Evolutionary conservation across 805 yeast genomes (phyloP).

Genomic region (Wickerhamomyces alni): DNA sequence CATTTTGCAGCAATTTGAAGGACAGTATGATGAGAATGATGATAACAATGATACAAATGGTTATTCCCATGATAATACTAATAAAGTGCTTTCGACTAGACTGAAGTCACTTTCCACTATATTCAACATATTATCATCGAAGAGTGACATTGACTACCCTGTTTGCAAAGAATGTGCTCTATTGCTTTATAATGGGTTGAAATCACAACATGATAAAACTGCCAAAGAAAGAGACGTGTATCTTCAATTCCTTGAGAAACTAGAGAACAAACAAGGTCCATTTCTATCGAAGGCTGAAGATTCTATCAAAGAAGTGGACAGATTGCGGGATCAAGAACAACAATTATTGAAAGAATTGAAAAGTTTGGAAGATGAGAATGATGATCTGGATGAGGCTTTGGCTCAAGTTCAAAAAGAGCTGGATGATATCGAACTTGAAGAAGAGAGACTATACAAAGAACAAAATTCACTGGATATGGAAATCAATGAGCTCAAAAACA

Average conservation of each 20-base stretch:
- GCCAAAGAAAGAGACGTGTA: conserved; percentile 77
- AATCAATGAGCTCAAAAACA: conserved; percentile 41
- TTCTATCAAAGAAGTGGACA: conserved; percentile 17
- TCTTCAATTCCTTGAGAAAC: conserved; percentile 60
- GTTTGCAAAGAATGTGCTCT: conserved; percentile 84
- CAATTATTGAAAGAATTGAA: conserved; percentile 42
- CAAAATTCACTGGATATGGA: conserved; percentile 56
- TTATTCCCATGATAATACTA: background rate
- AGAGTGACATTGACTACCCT: conserved; percentile 78
- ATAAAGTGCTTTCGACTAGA: conserved; percentile 39
- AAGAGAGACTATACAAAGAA: conserved; percentile 37
- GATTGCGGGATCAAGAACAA: conserved; percentile 32
- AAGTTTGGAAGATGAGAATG: conserved; percentile 35
- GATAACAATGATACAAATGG: conserved; percentile 16
- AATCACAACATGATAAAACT: conserved; percentile 62
- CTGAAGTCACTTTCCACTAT: conserved; percentile 53
- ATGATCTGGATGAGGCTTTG: conserved; percentile 17
- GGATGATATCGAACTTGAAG: conserved; percentile 37
- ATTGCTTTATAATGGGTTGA: conserved; percentile 55
- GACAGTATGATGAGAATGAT: conserved; percentile 21
- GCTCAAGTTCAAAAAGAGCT: conserved; percentile 41
- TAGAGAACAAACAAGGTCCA: conserved; percentile 51
- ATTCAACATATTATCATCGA: conserved; percentile 64
- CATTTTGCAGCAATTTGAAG: conserved; percentile 22
- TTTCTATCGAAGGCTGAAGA: conserved; percentile 21